Base-by-base conservation (phyloP, 768 basidiomycete species). In the Naganishia onofrii region DNA sequence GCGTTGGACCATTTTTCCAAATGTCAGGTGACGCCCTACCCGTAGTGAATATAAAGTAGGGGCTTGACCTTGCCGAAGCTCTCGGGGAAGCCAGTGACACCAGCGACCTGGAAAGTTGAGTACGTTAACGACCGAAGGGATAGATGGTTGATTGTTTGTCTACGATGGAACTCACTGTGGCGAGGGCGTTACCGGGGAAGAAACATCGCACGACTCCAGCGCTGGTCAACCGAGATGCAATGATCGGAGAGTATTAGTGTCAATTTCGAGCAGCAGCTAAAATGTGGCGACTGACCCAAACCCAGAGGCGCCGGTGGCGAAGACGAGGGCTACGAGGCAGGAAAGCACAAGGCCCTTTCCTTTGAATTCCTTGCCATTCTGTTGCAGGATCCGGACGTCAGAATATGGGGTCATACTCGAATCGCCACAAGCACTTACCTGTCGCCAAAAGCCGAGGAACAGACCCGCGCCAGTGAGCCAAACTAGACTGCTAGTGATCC, bases 21-120 rank as follows among this genome's bases (percentile, higher is more conserved):
- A 7, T 51, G 7, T 23, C 4, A 26, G 12, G 48, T 13, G 10
- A 42, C 7, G n/a, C 8, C 60, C 13, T 63, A 63, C 60, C 60
- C 26, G 42, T 63, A 63, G 15, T 63, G 38, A 13, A 29, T 5
- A 42, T 63, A 63, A 8, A 63, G 60, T 21, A 63, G 23, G 2
- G 60, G 60, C 38, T 63, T 63, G 60, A 63, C 60, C n/a, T 36
- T 42, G 6, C 42, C 28, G 42, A 63, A 63, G 38, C 23, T 29
- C 13, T 36, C 21, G 21, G 60, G 60, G 12, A 63, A 42, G 9
- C 36, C 42, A 7, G 42, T 42, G 4, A 44, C 13, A 42, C 60
- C 60, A 15, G 21, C n/a, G 23, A 44, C 23, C 60, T 63, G n/a
- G n/a, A n/a, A n/a, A n/a, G n/a, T n/a, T n/a, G n/a, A n/a, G n/a